Evolutionary conservation across 306 rosid genomes (phyloP), one percentile per base, ranked within the genome.

Genomic region (Lupinus albus): DNA sequence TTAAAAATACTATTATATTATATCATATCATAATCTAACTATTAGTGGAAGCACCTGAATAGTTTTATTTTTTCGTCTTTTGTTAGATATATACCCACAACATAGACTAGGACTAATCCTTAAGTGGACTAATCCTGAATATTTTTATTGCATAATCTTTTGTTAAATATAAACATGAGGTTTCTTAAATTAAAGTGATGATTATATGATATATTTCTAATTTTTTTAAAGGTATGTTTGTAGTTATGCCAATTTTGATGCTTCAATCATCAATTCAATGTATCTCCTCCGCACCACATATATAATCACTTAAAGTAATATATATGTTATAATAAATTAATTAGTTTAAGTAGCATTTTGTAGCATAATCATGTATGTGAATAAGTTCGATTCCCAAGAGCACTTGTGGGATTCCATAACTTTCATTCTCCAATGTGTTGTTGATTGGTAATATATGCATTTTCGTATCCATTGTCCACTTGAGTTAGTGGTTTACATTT

Each of bases 301-400:
- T 25, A 25, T 52, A 67, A 41, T 20, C 25, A 73, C 54, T 53
- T 53, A 61, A 36, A 67, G 44, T 32, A 72, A 58, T 21, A 25
- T 25, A 58, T 21, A 25, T 25, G 4, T 25, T 25, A 25, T 25
- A 25, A 25, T 25, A 25, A 25, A 25, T 25, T 25, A 25, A 25
- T 25, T 25, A 25, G 30, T 4, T 50, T 61, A 73, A 79, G 55
- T 1, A 25, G 11, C 52, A 10, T 36, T 64, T 47, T 80, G 71
- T 54, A 66, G 15, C 64, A 10, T 64, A 53, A 74, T 66, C 35
- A 28, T 45, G 25, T 32, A 45, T 36, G 77, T 81, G 91, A 88
- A 85, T 85, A 69, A 61, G 85, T 85, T 85, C 87, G 71, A 78
- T 84, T 78, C 77, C 45, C 59, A 68, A 70, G 67, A 53, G 77